phyloP scores from a whole-genome alignment of 2,329 filamentous ascomycete genomes.

The Alternaria brassicicola region DNA sequence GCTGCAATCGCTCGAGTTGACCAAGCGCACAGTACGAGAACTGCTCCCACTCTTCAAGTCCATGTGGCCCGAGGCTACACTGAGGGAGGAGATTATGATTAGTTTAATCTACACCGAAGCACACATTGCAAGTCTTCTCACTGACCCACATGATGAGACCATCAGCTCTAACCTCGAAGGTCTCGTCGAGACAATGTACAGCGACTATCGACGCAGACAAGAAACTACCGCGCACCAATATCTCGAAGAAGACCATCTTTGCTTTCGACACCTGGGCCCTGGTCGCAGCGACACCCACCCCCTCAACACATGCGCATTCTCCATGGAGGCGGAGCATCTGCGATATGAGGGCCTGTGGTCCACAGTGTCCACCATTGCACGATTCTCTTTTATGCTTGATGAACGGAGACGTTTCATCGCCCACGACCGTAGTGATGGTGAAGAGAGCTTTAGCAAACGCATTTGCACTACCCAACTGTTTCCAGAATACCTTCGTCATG shows the following conservation, averaged over 20 bases:
- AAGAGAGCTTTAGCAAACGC: constrained; percentile 45
- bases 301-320: constrained; percentile 38
- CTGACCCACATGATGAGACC: constrained; percentile 28
- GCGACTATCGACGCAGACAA: constrained; percentile 75
- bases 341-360: constrained; percentile 46
- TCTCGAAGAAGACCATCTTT: constrained; percentile 79
- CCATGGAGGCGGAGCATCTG: constrained; percentile 41
- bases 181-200: constrained; percentile 73
- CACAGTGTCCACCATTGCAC: constrained; percentile 49
- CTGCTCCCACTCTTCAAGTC: constrained; percentile 73
- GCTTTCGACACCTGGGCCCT: constrained; percentile 51
- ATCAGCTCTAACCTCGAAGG: constrained; percentile 60
- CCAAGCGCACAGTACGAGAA: constrained; percentile 63
- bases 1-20: constrained; percentile 70
- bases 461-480: constrained; percentile 47
- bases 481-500: constrained; percentile 50
- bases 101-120: constrained; percentile 67
- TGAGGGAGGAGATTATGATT: constrained; percentile 78
- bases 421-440: constrained; percentile 25
- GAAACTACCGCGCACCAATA: constrained; percentile 54
- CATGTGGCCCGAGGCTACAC: constrained; percentile 69
- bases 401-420: constrained; percentile 25
- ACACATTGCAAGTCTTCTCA: constrained; percentile 47
- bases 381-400: constrained; percentile 46
- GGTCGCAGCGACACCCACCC: constrained; percentile 36